Evolutionary conservation across 2,329 filamentous ascomycete genomes (phyloP).

Genomic region (Phyllosticta citriasiana): DNA sequence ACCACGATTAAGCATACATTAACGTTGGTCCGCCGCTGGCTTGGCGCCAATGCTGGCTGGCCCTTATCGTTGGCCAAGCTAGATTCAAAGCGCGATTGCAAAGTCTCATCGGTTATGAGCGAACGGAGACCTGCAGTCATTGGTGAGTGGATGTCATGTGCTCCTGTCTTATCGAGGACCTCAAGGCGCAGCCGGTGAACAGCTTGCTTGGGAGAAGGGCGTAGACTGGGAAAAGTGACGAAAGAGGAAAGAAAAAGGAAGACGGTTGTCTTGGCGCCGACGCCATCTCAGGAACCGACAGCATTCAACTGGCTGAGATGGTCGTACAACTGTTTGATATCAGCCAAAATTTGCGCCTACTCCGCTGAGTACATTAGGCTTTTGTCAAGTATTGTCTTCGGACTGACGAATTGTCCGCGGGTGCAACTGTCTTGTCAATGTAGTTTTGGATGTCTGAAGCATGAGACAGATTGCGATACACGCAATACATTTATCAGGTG

Average conservation of each 20-base stretch:
- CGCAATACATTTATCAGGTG: too few species aligned
- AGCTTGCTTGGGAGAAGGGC: neutral
- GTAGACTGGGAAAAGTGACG: neutral
- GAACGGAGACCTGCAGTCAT: neutral
- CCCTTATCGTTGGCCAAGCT: neutral
- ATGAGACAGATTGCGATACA: neutral
- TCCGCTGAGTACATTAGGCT: neutral
- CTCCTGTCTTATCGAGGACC: neutral
- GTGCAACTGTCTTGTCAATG: neutral
- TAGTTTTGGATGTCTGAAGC: neutral
- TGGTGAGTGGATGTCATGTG: neutral
- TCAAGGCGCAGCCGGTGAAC: neutral
- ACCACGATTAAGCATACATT: conserved; percentile 1
- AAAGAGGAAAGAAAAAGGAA: neutral
- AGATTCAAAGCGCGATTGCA: neutral
- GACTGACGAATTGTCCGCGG: neutral
- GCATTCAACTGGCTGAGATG: neutral
- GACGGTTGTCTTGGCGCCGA: neutral
- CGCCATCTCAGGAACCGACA: neutral
- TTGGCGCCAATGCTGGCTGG: neutral
- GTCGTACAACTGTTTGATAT: neutral
- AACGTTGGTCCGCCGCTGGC: neutral
- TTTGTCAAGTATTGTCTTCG: neutral
- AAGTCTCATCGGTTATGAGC: neutral
- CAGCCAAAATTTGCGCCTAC: neutral